Conservation (phyloP, 2,329 filamentous ascomycete species). For the Arthrinium phaeospermum region DNA sequence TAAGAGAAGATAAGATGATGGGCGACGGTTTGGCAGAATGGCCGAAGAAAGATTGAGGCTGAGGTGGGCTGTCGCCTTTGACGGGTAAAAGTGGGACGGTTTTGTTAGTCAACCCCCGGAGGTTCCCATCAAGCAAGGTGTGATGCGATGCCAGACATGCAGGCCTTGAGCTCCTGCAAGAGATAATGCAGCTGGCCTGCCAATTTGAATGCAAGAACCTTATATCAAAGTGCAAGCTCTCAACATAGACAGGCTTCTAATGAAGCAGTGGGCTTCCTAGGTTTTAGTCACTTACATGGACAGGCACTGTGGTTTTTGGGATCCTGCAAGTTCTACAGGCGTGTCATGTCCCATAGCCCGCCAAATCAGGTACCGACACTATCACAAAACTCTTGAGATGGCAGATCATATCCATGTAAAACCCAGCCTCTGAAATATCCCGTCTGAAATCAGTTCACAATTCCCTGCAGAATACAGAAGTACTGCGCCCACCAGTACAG, state of each 20-base stretch:
- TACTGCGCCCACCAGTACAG: constrained; percentile 7
- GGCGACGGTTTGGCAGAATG: not conserved
- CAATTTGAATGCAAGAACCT: not conserved
- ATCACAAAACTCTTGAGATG: not conserved
- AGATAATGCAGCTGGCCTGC: not conserved
- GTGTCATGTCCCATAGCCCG: not conserved
- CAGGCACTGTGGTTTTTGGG: not conserved
- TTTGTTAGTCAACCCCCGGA: not conserved
- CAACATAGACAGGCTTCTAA: not conserved
- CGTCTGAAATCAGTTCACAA: not conserved
- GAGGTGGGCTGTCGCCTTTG: not conserved
- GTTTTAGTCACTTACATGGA: not conserved
- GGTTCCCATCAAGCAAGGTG: not conserved
- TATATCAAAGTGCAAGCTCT: not conserved
- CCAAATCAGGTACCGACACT: not conserved
- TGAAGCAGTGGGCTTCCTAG: not conserved
- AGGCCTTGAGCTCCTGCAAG: not conserved
- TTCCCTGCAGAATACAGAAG: not conserved
- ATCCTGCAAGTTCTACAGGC: not conserved
- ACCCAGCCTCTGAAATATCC: not conserved
- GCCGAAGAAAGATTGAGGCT: not conserved
- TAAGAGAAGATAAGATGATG: not conserved
- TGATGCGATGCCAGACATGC: not conserved
- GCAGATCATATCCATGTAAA: not conserved
- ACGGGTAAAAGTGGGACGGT: constrained; percentile 7